Percentiles rank a stretch among this genome's conserved stretches.
Evolutionary conservation across 257 asterid species (phyloP).

Genomic region (Ehretia macrophylla): DNA sequence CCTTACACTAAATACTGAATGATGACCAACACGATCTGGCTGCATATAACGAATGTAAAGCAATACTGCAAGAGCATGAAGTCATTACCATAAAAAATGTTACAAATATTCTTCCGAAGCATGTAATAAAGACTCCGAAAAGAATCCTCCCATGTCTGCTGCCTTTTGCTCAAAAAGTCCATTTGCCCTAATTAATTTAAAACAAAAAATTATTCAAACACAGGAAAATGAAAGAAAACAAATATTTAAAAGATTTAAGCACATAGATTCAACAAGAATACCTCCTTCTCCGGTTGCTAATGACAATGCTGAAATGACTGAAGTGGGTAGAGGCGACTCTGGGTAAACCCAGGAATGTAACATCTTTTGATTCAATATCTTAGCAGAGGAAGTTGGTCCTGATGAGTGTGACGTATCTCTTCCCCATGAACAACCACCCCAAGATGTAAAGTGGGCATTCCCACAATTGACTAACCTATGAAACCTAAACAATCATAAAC

Average conservation of each 20-base stretch:
- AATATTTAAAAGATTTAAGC: constrained; percentile 5
- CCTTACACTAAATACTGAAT: neutral
- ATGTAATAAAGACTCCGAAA: constrained; percentile 86
- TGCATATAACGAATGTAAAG: constrained; percentile 1
- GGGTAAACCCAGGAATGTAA: constrained; percentile 89
- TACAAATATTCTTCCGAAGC: constrained; percentile 70
- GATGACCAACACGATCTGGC: neutral
- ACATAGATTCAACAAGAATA: constrained; percentile 23
- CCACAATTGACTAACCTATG: constrained; percentile 61
- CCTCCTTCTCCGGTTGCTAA: constrained; percentile 59
- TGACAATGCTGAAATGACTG: constrained; percentile 70
- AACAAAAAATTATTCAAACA: constrained; percentile 6
- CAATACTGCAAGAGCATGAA: constrained; percentile 6
- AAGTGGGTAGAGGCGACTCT: constrained; percentile 70
- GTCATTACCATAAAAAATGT: constrained; percentile 73
- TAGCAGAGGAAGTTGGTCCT: constrained; percentile 34
- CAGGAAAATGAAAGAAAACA: constrained; percentile 10
- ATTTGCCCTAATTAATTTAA: constrained; percentile 43
- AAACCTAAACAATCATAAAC: constrained; percentile 53
- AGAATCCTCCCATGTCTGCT: constrained; percentile 83
- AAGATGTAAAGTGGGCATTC: constrained; percentile 27
- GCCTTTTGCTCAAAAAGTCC: constrained; percentile 75
- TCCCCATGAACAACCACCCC: constrained; percentile 20
- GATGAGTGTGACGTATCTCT: constrained; percentile 28
- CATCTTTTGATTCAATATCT: constrained; percentile 17